Percentiles rank a stretch among this genome's conserved stretches.
Conservation (phyloP, 495 filamentous ascomycete species). For the Achaetomiella virescens region DNA sequence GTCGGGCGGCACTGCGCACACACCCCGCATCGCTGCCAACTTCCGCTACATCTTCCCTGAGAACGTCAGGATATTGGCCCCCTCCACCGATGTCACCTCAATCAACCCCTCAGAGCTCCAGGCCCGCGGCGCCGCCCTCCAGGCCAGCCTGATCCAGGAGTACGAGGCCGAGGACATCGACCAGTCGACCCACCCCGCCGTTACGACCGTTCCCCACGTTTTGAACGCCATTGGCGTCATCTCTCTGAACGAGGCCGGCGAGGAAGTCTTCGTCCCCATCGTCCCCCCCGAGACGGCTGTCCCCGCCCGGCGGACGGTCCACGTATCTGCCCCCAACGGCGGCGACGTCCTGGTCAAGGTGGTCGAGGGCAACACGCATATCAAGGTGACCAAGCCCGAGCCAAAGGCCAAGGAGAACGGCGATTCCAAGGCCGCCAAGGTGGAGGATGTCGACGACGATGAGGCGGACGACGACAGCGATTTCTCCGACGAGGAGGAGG, state of each 20-base stretch:
- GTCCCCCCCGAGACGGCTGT: constrained; percentile 81
- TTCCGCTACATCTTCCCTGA: constrained; percentile 72
- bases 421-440: constrained; percentile 34
- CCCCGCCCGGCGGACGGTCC: constrained; percentile 74
- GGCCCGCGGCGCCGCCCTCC: constrained; percentile 87
- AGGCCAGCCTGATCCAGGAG: constrained; percentile 85
- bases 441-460: constrained; percentile 43
- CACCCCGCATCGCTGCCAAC: constrained; percentile 79
- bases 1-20: constrained; percentile 87
- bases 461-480: constrained; percentile 53
- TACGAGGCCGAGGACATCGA: constrained; percentile 92
- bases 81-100: constrained; percentile 65
- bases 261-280: constrained; percentile 67
- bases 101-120: constrained; percentile 91
- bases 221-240: constrained; percentile 83
- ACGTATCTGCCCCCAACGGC: constrained; percentile 67
- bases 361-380: constrained; percentile 77
- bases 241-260: constrained; percentile 54
- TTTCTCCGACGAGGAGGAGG: constrained; percentile 60
- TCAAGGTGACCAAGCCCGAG: constrained; percentile 84
- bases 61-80: constrained; percentile 72
- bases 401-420: constrained; percentile 65
- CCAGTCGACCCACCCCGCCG: constrained; percentile 89
- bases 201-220: constrained; percentile 89
- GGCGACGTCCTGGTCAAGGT: constrained; percentile 83